Base-by-base conservation (phyloP, 495 filamentous ascomycete species). In the Wilcoxina mikolae region DNA sequence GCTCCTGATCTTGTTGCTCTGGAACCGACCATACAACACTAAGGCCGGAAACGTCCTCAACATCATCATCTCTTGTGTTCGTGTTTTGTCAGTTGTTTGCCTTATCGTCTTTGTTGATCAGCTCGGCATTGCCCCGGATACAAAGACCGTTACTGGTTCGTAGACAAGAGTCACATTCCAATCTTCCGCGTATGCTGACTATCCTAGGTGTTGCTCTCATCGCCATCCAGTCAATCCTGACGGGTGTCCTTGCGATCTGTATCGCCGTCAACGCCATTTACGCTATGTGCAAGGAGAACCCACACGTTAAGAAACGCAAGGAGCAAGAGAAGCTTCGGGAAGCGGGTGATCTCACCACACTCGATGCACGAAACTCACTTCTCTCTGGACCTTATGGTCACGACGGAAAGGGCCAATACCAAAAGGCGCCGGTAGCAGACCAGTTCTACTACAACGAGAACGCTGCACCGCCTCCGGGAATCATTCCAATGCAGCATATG, bases 31-130 rank as follows among this genome's bases (percentile, higher is more conserved):
- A 7, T 98, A 85, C 61, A 84, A 87, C 60, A 78, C 82, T 49
- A 85, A 81, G 65, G 83, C 85, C 5, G 81, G 85, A 51, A 90
- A 90, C 69, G 80, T 91, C 67, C 85, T 98, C 77, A 95, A 96
- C 71, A 86, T 91, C 60, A 74, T 81, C 60, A 95, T 98, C 62
- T 86, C 94, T 65, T 75, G 88, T 43, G 89, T 95, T n/a, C 81
- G 91, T n/a, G 86, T 94, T 4, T 71, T 94, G 39, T 95, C 90
- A 0, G 83, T 93, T 26, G 76, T 78, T 33, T 94, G 90, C 68
- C 87, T 96, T 60, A 68, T 98, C 60, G 74, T 96, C 26, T 98
- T 96, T 62, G 90, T 95, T 17, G 85, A 95, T 63, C 80, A 95
- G 68, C 81, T 98, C 42, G 86, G 85, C 33, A 81, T 98, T 57